These are phyloP conservation scores for Fusarium humuli DNA, from an alignment of 2,329 filamentous ascomycete genomes.

Conservation along the genomic window DNA sequence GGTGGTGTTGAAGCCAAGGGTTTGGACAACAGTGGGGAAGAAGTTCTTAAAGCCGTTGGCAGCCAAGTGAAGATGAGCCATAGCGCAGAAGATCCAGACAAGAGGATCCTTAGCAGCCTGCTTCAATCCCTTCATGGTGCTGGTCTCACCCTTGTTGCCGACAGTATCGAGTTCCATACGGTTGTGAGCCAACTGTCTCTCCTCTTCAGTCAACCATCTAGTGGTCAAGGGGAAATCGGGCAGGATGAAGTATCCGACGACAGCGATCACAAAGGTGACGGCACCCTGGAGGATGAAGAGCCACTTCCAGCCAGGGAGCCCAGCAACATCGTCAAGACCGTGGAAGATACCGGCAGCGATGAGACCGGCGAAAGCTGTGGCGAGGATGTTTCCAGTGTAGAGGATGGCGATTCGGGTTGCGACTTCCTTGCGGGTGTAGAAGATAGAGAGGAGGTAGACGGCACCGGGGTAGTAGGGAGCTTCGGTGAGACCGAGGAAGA, in stretches of 20 bases:
- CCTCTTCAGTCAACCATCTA: constrained; percentile 56
- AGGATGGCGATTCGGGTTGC: constrained; percentile 57
- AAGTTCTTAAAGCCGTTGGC: constrained; percentile 60
- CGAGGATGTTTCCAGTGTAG: constrained; percentile 55
- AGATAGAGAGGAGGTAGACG: constrained; percentile 61
- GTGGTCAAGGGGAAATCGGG: constrained; percentile 58
- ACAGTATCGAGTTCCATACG: constrained; percentile 61
- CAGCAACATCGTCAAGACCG: constrained; percentile 44
- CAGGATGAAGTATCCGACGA: constrained; percentile 47
- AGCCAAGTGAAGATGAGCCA: constrained; percentile 63
- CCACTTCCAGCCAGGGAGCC: constrained; percentile 50
- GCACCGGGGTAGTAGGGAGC: constrained; percentile 55
- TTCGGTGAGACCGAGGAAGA: constrained; percentile 57
- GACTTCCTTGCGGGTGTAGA: constrained; percentile 66
- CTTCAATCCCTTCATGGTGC: constrained; percentile 56
- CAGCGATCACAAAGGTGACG: constrained; percentile 48
- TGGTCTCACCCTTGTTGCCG: constrained; percentile 55
- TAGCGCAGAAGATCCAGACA: constrained; percentile 62
- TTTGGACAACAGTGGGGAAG: constrained; percentile 46
- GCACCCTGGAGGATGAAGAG: constrained; percentile 76
- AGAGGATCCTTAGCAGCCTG: constrained; percentile 59
- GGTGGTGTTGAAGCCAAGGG: constrained; percentile 48
- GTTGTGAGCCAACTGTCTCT: constrained; percentile 55
- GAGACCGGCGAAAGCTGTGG: constrained; percentile 57
- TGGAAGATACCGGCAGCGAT: constrained; percentile 59